Conservation (phyloP, 78 protist species). For the Dictyostelium intermedium region DNA sequence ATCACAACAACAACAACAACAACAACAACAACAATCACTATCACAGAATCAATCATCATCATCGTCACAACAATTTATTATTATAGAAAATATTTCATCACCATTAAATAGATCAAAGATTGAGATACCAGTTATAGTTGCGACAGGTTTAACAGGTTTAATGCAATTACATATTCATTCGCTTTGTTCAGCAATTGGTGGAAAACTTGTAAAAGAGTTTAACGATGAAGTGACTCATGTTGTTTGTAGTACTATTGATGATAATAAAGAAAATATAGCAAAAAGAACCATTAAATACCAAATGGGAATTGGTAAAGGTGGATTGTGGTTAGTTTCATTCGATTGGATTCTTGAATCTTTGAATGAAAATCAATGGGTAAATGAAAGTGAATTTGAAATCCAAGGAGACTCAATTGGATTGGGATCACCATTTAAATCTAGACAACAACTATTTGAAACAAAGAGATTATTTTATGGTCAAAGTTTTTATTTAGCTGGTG, state of each 20-base stretch:
- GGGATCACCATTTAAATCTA: conserved; percentile 47
- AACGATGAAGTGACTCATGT: conserved; percentile 42
- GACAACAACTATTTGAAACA: conserved; percentile 11
- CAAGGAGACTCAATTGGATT: conserved; percentile 10
- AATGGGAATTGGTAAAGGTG: conserved; percentile 23
- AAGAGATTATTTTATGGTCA: conserved; percentile 57
- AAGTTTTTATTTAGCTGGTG: conserved; percentile 39
- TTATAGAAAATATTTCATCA: not conserved
- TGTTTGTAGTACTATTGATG: conserved; percentile 3
- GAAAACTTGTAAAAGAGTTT: not conserved
- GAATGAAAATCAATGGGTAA: conserved; percentile 15
- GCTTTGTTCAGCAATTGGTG: conserved; percentile 16
- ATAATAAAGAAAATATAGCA: not conserved
- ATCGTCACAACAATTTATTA: not conserved
- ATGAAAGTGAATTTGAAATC: conserved; percentile 36
- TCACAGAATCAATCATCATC: not conserved
- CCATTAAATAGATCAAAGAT: not conserved
- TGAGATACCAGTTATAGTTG: conserved; percentile 54
- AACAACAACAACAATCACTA: not conserved
- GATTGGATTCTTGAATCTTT: conserved; percentile 69
- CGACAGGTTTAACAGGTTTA: not conserved
- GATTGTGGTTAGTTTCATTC: conserved; percentile 33
- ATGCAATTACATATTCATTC: conserved; percentile 54
- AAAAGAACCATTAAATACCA: conserved; percentile 60
- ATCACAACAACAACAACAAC: not conserved